phyloP scores from a whole-genome alignment of 176 grass and related monocot genomes.

The Carex myosuroides region DNA sequence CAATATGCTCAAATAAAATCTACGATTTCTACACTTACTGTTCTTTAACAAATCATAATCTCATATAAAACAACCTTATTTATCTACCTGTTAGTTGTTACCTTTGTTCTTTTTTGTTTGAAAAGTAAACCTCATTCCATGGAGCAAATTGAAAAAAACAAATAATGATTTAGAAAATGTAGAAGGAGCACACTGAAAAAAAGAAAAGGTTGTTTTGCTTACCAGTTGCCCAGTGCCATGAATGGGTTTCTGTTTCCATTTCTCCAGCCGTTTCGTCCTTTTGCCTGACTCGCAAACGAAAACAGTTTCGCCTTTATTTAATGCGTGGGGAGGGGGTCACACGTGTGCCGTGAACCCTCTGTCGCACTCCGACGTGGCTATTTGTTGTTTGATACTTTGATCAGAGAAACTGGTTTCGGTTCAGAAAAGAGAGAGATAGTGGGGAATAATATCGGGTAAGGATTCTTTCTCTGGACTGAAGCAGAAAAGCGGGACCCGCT shows the following conservation, averaged over 20 bases:
- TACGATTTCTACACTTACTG: no score
- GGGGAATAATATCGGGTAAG: conserved; percentile 23
- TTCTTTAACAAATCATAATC: no score
- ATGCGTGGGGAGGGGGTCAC: not conserved
- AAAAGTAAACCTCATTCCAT: no score
- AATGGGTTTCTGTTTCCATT: conserved; percentile 20
- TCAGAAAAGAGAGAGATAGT: not conserved
- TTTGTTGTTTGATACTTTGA: not conserved
- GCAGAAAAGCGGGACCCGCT: not conserved
- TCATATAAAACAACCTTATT: not conserved
- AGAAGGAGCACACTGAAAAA: not conserved
- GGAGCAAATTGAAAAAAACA: not conserved
- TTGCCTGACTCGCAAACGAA: conserved; percentile 5
- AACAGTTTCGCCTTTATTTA: conserved; percentile 18
- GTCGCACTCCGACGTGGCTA: not conserved
- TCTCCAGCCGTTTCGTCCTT: conserved; percentile 17
- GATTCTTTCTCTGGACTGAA: not conserved
- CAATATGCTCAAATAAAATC: no score
- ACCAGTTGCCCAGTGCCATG: not conserved
- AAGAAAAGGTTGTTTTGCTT: not conserved
- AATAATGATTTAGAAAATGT: no score
- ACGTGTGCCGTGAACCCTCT: conserved; percentile 7
- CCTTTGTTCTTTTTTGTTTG: no score
- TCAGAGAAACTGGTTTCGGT: not conserved
- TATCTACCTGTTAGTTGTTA: not conserved